Evolutionary conservation across 1,139 yeast genomes (phyloP), one percentile per base, ranked within the genome.

Genomic region (Dujonia santamariae): DNA sequence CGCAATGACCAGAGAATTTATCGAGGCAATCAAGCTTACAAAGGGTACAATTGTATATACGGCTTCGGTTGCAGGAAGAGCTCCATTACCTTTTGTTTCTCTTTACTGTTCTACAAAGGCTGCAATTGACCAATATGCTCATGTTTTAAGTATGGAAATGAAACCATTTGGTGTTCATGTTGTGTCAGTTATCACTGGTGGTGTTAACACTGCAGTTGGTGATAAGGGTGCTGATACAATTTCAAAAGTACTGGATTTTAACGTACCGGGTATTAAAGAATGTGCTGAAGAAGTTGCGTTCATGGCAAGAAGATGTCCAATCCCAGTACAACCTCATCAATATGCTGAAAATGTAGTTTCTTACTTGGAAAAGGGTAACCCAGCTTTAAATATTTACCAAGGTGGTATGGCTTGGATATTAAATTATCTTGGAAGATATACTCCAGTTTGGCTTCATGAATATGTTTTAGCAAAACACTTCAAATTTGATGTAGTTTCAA

Each of bases 101-200:
- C 63, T 75, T n/a, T 80, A 80, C 48, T 65, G 75, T 20, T 65
- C 85, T 1, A 58, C 78, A 4, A 80, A 81, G 48, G 83, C 85
- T 3, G 85, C 86, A 2, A 69, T 81, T 34, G 81, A 78, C 47
- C 76, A 71, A 41, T 80, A 75, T 47, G 78, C 80, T 1, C 63
- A 70, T 33, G 67, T 67, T 1, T 56, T 80, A 33, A 69, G 78
- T 32, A 47, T 77, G 22, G 87, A 81, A 51, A 48, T 81, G 63
- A 71, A 70, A 48, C 81, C 84, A 1, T 77, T 79, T 44, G 80
- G 71, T 17, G 85, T 80, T 16, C 59, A 72, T 30, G 86, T 81
- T 3, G 61, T 79, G 40, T 77, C 78, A 38, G 67, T 77, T 5
- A 57, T 78, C 33, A 79, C 85, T 4, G 86, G 82, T 26, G 85